Base-by-base conservation (phyloP, 2,329 filamentous ascomycete genomes). In the Drechslerella dactyloides region DNA sequence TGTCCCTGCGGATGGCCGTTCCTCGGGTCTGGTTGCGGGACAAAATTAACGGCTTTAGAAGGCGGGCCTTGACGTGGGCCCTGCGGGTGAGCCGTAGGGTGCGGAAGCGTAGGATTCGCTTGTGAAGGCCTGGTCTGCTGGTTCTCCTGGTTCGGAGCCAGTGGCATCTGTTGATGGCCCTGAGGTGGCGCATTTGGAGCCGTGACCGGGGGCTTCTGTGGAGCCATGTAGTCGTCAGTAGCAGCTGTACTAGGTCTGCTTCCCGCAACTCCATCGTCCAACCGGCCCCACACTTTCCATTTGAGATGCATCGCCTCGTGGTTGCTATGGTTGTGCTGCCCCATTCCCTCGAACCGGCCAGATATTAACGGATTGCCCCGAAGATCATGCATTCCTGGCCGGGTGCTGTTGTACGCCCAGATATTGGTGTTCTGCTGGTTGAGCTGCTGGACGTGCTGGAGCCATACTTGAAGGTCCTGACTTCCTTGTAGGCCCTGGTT, bases 191-290 rank as follows among this genome's bases (percentile, higher is more conserved):
- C 24, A 19, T 19, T n/a, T 46, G 21, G 40, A 24, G 55, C 10
- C 8, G 35, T 50, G 19, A 10, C 50, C 19, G 50, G 53, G 27
- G 66, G 48, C 27, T 63, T 69, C 53, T 62, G 59, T 23, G 59
- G 66, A 48, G 59, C 66, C 66, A 70, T 70, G 24, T 57, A 62
- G 17, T 70, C 66, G 24, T 59, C 61, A 17, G 68, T 37, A 21
- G 19, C 60, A 66, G 68, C 68, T 3, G 68, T 73, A 57, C 68
- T 73, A 61, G 68, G 68, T 53, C 68, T 65, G 24, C 68, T 73
- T 57, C 68, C 68, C 10, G 48, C 21, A 1, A 66, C 35, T 30
- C 61, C 61, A 62, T 73, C 68, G 15, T 73, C 68, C 51, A 73
- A 55, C 33, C 42, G 56, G 19, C 60, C 56, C 68, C 68, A 73